Base-by-base conservation (phyloP, 768 basidiomycete species). In the Boletus sp. region DNA sequence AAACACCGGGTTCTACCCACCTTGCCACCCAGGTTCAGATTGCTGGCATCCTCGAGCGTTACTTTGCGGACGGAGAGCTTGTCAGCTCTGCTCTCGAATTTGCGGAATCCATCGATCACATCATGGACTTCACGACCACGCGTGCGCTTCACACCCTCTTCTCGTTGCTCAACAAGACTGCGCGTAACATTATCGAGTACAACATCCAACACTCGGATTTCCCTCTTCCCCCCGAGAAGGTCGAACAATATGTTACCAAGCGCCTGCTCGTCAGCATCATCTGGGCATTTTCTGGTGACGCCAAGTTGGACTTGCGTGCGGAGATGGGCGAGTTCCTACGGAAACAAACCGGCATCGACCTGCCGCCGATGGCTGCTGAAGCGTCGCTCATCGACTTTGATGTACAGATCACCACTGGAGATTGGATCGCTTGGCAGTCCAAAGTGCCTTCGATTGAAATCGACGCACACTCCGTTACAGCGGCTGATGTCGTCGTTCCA, bases 281-380 rank as follows among this genome's bases (percentile, higher is more conserved):
- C 48, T 99, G 97, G 97, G 94, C 97, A 0, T 98, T 99, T 73
- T 90, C 94, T 35, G 97, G 97, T 40, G 97, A 99, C 64, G 87
- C 93, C n/a, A 92, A 90, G 65, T 76, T 97, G 57, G 93, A 94
- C 63, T 75, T 91, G 54, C 87, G 97, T 29, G 89, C 92, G 2
- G 85, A 89, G 61, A 84, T 99, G 80, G 94, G 97, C 52, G 86
- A 93, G 56, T 94, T 87, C 72, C 75, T 99, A 44, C 80, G 89
- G 45, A 83, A 83, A 49, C 88, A 90, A 54, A 94, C 93, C 2
- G 93, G 89, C 37, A 87, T 98, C 56, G 96, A 98, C 66, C 78
- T 96, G 7, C 97, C 97, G 0, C 80, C 84, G 0, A 77, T 95
- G 61, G 68, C 75, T 7, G 79, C 83, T 6, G 93, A 92, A 4